Percentiles rank a stretch among this genome's conserved stretches.
These are phyloP conservation scores for Amaranthus hypochondriacus DNA, from an alignment of 148 eudicot species.

Conservation along the genomic window DNA sequence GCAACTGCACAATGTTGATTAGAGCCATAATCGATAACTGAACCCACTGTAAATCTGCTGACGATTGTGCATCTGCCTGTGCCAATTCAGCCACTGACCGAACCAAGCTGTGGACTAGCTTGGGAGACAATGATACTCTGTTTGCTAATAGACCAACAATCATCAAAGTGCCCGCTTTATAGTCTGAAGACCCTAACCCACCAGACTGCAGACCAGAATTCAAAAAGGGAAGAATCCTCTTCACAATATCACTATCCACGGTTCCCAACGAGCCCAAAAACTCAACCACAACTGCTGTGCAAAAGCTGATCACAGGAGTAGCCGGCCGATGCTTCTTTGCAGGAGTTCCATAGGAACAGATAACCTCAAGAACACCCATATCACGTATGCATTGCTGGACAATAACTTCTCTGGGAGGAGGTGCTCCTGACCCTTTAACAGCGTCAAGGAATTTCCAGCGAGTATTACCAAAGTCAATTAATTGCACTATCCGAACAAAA, in stretches of 20 bases:
- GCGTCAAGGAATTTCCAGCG: conserved; percentile 90
- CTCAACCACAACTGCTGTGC: conserved; percentile 81
- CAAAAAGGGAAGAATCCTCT: conserved; percentile 72
- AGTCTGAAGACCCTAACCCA: conserved; percentile 46
- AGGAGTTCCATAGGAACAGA: conserved; percentile 63
- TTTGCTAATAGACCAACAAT: conserved; percentile 63
- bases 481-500: conserved; percentile 79
- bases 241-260: conserved; percentile 53
- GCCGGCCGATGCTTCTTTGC: conserved; percentile 64
- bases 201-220: conserved; percentile 56
- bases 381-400: conserved; percentile 85
- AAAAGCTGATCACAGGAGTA: conserved; percentile 54
- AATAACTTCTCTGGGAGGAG: conserved; percentile 75
- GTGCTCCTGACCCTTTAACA: conserved; percentile 81
- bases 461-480: conserved; percentile 61
- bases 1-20: conserved; percentile 76
- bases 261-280: conserved; percentile 50
- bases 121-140: conserved; percentile 56
- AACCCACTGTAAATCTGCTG: conserved; percentile 55
- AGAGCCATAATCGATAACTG: conserved; percentile 65
- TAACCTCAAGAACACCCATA: conserved; percentile 61
- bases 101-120: conserved; percentile 60
- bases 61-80: conserved; percentile 48
- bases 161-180: conserved; percentile 88
- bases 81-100: conserved; percentile 58